Evolutionary conservation across 805 yeast species (phyloP).

Genomic region (Saccharomycopsis sp.): DNA sequence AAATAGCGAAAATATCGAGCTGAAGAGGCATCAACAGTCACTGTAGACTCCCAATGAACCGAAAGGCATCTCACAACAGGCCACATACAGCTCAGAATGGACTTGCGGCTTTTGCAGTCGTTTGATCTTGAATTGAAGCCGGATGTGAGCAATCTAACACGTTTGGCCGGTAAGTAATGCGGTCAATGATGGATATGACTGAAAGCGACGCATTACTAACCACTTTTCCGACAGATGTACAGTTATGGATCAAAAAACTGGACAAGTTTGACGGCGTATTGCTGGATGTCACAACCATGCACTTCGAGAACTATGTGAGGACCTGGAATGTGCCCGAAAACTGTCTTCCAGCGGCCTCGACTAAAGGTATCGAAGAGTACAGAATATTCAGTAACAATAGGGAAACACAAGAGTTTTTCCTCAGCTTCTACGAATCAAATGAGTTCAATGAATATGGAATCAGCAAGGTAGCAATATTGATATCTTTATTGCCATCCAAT

Average conservation of each 20-base stretch:
- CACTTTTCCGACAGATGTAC: not conserved
- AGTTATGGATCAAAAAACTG: not conserved
- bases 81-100: too few species aligned
- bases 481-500: not conserved
- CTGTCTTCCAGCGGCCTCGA: not conserved
- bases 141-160: not conserved
- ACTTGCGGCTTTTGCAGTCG: not conserved
- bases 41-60: too few species aligned
- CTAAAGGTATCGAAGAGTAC: not conserved
- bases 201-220: not conserved
- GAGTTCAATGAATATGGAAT: not conserved
- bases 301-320: not conserved
- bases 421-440: not conserved
- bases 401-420: not conserved
- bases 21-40: too few species aligned
- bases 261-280: not conserved
- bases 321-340: not conserved
- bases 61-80: too few species aligned
- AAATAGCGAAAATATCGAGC: too few species aligned
- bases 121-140: not conserved
- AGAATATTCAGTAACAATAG: not conserved
- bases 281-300: not conserved
- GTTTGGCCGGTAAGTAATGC: not conserved
- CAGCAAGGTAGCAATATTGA: not conserved
- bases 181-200: not conserved